phyloP scores from a whole-genome alignment of 2,329 filamentous ascomycete genomes.

The Talaromyces sp. region DNA sequence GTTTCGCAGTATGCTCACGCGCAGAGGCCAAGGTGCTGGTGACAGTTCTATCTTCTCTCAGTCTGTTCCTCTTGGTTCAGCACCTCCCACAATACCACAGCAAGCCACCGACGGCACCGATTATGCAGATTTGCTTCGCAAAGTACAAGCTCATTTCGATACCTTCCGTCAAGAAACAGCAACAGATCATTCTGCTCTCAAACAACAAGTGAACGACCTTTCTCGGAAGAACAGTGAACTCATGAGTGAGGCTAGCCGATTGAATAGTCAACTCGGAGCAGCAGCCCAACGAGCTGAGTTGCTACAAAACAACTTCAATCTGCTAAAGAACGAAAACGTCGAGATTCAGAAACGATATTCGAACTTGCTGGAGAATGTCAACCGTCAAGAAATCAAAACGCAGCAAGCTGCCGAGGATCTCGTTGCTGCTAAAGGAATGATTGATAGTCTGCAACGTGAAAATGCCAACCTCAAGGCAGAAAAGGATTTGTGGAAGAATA shows the following conservation, averaged over 20 bases:
- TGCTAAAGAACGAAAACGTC: slow-evolving; percentile 76
- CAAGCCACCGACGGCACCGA: slow-evolving; percentile 56
- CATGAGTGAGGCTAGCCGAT: slow-evolving; percentile 73
- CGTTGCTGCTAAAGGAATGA: slow-evolving; percentile 72
- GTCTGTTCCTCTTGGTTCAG: slow-evolving; percentile 56
- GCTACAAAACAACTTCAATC: slow-evolving; percentile 78
- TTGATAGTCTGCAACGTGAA: slow-evolving; percentile 85
- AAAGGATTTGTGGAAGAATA: slow-evolving; percentile 89
- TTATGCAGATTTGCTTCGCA: slow-evolving; percentile 72
- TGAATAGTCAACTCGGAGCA: slow-evolving; percentile 74
- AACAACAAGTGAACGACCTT: slow-evolving; percentile 76
- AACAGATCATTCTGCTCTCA: slow-evolving; percentile 73
- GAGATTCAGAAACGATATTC: slow-evolving; percentile 82
- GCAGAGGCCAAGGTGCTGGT: slow-evolving; percentile 58
- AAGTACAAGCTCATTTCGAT: slow-evolving; percentile 86
- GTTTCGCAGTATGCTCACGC: slow-evolving; percentile 89
- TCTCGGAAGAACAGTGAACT: slow-evolving; percentile 76
- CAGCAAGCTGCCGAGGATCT: slow-evolving; percentile 92
- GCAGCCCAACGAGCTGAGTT: slow-evolving; percentile 82
- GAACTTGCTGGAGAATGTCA: slow-evolving; percentile 70
- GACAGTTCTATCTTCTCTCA: slow-evolving; percentile 64
- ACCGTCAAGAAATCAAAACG: slow-evolving; percentile 82
- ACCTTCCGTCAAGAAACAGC: slow-evolving; percentile 79
- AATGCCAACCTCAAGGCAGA: slow-evolving; percentile 90
- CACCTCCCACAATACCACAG: slow-evolving; percentile 42